Evolutionary conservation across 768 basidiomycete genomes (phyloP), one percentile per base, ranked within the genome.

Genomic region (Butyriboletus loyo): DNA sequence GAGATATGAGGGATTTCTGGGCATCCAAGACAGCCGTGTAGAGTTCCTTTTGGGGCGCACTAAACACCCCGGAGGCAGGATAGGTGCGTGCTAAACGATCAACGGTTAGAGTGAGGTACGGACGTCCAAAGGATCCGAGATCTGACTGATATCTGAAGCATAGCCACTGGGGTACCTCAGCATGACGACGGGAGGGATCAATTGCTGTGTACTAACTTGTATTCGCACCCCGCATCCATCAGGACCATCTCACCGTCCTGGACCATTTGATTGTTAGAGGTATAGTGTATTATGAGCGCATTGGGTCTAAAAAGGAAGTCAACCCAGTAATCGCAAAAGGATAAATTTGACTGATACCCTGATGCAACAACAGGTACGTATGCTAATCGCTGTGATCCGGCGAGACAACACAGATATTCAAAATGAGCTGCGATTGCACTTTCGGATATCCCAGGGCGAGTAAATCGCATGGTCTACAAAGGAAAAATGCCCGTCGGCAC

Each of bases 331-430:
- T 50, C 38, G 2, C 30, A 49, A 38, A 46, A 41, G 11, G 45
- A 14, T 5, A 35, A 30, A 57, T 34, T 36, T 32, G 17, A 24
- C 57, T 52, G 8, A 60, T 69, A 90, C 89, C 97, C 97, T 1
- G 92, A 94, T 6, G 92, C 96, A 31, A 98, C 91, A 6, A 99
- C 97, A 13, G 97, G 97, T 1, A 99, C 95, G 66, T 99, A 99
- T n/a, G 97, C 95, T 43, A 85, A 82, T 36, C 95, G 80, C 62
- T 92, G 86, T 13, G 91, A 79, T 21, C 97, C 97, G 15, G 75
- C 74, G 38, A 91, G 75, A 4, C 83, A 79, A 62, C 93, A 95
- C 1, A 87, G 60, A 63, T 97, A 97, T 70, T 96, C 89, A 64
- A 98, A 98, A 64, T 93, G 89, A 5, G 95, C 89, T 0, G 79